Evolutionary conservation across 2,329 filamentous ascomycete species (phyloP).

Genomic region (Truncatella angustata): DNA sequence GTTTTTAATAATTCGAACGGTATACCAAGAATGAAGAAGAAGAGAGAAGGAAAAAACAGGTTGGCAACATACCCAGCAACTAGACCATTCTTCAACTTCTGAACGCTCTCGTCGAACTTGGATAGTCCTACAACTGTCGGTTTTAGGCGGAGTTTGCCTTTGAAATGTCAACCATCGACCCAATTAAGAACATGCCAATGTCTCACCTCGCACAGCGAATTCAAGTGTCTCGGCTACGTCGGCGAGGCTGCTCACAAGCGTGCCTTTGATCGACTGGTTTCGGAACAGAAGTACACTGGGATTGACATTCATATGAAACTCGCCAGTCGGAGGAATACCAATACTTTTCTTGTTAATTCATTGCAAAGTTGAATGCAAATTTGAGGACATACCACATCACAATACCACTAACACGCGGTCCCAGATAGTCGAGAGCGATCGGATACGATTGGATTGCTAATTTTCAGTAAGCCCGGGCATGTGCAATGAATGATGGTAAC

Average conservation of each 20-base stretch:
- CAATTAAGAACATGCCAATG: background rate
- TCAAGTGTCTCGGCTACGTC: slow-evolving; percentile 14
- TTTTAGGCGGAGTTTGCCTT: slow-evolving; percentile 11
- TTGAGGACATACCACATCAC: slow-evolving; percentile 14
- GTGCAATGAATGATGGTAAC: no score
- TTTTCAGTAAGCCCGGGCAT: no score
- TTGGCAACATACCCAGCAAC: slow-evolving; percentile 13
- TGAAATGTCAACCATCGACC: background rate
- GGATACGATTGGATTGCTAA: slow-evolving; percentile 16
- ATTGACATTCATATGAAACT: slow-evolving; percentile 14
- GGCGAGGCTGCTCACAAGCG: slow-evolving; percentile 12
- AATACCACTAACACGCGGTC: slow-evolving; percentile 4
- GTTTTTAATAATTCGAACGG: background rate
- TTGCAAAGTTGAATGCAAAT: background rate
- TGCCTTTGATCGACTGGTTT: slow-evolving; percentile 14
- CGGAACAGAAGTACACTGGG: slow-evolving; percentile 9
- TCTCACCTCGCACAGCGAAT: slow-evolving; percentile 14
- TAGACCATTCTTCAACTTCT: slow-evolving; percentile 12
- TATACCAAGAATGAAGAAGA: background rate
- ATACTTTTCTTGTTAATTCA: slow-evolving; percentile 10
- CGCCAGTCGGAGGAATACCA: slow-evolving; percentile 13
- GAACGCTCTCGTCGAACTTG: slow-evolving; percentile 11
- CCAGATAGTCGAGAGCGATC: slow-evolving; percentile 13
- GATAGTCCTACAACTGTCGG: slow-evolving; percentile 11
- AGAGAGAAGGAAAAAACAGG: no score